Base-by-base conservation (phyloP, 2,329 filamentous ascomycete genomes). In the Colletotrichum lindemuthianum region DNA sequence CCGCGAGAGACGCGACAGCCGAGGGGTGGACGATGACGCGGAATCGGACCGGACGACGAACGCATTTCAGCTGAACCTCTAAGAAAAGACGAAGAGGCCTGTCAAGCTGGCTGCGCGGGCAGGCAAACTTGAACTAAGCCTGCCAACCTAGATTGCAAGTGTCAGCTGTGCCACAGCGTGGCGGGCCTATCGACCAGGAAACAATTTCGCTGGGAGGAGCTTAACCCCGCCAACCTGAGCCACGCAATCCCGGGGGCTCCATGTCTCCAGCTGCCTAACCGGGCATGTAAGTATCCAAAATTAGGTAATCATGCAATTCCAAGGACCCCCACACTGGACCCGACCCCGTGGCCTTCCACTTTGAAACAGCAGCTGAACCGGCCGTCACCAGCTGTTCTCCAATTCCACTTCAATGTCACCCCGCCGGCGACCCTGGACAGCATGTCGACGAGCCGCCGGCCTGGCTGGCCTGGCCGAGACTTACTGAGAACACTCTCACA, bases 401-500 rank as follows among this genome's bases (percentile, higher is more conserved):
- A 65, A 57, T 37, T 24, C 24, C 24, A 24, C 24, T 37, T 34
- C 51, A 40, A 63, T 58, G 10, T 65, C 58, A 57, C 40, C 58
- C 51, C 58, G 58, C 63, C 63, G 63, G 51, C 47, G 63, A 59
- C 58, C 47, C 47, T 65, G 32, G 41, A 43, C 32, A 32, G 39
- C 24, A 34, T 33, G 58, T 36, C 47, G 40, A 48, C 24, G 41
- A 56, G 63, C 63, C 63, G 51, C 63, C 58, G 58, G 58, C 57
- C 63, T 57, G 58, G 51, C 63, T 51, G 58, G 58, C 57, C 63
- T 57, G 58, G 44, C 63, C 63, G 63, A 61, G 61, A 44, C 16
- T 47, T 34, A 44, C 50, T 44, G 45, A 13, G 47, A 57, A 51
- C 52, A 40, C 43, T 49, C 16, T 43, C 45, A 60, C 37, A 44